These are phyloP conservation scores for Immersiella caudata DNA, from an alignment of 495 filamentous ascomycete genomes.

Conservation along the genomic window DNA sequence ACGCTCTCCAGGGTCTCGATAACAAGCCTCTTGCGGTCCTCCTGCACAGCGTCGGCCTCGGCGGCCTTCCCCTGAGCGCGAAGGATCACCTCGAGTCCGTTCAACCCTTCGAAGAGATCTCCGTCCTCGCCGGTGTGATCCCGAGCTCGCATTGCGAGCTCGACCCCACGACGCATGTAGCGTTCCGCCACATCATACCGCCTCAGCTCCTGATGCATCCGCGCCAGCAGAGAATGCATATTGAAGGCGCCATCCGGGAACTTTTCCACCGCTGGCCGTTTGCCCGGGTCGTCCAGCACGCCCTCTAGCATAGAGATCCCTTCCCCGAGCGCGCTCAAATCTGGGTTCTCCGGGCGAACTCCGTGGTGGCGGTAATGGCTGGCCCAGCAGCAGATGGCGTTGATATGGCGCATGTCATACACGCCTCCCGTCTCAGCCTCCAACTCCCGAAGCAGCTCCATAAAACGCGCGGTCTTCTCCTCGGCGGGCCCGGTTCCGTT, in stretches of 20 bases:
- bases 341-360: background rate
- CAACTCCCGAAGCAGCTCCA: background rate
- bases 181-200: background rate
- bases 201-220: background rate
- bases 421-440: too few relatives aligned
- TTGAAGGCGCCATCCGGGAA: background rate
- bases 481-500: conserved; percentile 7
- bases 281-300: background rate
- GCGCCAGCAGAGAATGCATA: background rate
- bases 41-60: conserved; percentile 12
- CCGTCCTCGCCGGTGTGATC: conserved; percentile 2
- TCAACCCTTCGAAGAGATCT: conserved; percentile 17
- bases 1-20: conserved; percentile 1
- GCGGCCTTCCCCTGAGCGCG: conserved; percentile 14
- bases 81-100: conserved; percentile 15
- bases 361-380: background rate
- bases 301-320: background rate
- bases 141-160: background rate
- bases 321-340: background rate
- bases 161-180: background rate
- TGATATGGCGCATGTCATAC: conserved; percentile 2
- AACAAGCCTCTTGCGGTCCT: conserved; percentile 11
- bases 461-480: conserved; percentile 7
- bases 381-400: background rate
- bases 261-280: background rate